These are phyloP conservation scores for Symbiodinium pilosum DNA, from an alignment of 73 alveolate species.

Conservation along the genomic window DNA sequence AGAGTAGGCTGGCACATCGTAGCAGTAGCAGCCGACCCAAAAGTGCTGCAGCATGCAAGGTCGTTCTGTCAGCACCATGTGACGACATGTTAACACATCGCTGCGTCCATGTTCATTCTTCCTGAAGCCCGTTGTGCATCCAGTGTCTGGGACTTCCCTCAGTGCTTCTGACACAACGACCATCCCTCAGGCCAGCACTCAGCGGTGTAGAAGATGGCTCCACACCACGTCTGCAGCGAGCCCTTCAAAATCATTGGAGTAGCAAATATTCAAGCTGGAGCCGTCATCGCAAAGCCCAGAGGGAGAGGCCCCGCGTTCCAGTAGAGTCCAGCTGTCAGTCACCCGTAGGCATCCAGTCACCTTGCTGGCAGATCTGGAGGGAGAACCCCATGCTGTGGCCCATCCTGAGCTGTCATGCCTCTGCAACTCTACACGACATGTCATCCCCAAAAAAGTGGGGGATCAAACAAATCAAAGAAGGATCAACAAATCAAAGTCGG, in stretches of 20 bases:
- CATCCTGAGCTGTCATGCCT: not conserved
- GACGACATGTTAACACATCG: not conserved
- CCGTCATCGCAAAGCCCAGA: too few relatives aligned
- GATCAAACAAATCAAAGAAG: too few relatives aligned
- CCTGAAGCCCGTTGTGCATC: not conserved
- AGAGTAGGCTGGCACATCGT: not conserved
- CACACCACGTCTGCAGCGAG: not conserved
- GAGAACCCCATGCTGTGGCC: not conserved
- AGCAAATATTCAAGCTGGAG: too few relatives aligned
- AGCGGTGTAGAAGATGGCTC: not conserved
- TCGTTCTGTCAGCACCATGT: not conserved
- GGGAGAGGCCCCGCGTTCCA: too few relatives aligned
- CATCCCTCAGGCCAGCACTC: not conserved
- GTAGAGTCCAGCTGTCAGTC: too few relatives aligned
- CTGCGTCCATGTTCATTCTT: not conserved
- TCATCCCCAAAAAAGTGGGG: too few relatives aligned
- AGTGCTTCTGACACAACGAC: not conserved
- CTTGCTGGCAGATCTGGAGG: not conserved
- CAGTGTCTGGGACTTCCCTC: not conserved
- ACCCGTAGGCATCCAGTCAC: too few relatives aligned
- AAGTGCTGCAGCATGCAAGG: not conserved
- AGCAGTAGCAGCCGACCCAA: not conserved
- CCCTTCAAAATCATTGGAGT: too few relatives aligned
- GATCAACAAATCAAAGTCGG: too few relatives aligned
- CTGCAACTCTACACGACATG: too few relatives aligned